Base-by-base conservation (phyloP, 352 stramenopile species). In the Achlya hypogyna region DNA sequence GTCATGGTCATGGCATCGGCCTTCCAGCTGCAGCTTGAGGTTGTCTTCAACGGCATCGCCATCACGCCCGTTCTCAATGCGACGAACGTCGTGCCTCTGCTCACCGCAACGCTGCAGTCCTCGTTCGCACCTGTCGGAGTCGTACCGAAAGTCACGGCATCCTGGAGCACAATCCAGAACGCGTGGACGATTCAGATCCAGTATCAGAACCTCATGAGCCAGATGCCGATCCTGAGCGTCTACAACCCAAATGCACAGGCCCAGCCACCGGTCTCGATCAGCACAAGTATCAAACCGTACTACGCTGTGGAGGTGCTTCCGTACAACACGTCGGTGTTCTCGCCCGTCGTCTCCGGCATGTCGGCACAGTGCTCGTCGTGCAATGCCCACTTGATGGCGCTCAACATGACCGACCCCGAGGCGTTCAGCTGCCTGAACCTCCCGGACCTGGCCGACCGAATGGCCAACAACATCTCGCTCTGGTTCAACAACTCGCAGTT, bases 401-500 rank as follows among this genome's bases (percentile, higher is more conserved):
- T 56, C 10, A 31, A 20, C 25, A 56, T 12, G 49, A 56, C 49
- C 2, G 2, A 38, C 31, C 49, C 49, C 2, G n/a, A 22, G 25
- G 31, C 49, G 2, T 56, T 22, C 31, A n/a, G 25, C 49, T 56
- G 49, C 49, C 25, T 56, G 2, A 10, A 56, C 25, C 20, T 56
- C 10, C 25, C 49, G 25, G 2, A 10, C 12, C 31, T 56, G 2
- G 49, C 49, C 12, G 8, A 38, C 18, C 25, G 25, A 38, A 56
- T 56, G 49, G 49, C 49, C 12, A 12, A 8, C 2, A 56, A 56
- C 8, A 20, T 20, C 14, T 22, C 49, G 8, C 31, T 56, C 10
- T 56, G 49, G 49, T 56, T 22, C 31, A 56, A 56, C 49, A 56
- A 56, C 8, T 56, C 49, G 31, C 49, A 56, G 8, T 56, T 12